Percentiles rank a stretch among this genome's conserved stretches.
Conservation (phyloP, 768 basidiomycete genomes). For the Stropharia rugosoannulata region DNA sequence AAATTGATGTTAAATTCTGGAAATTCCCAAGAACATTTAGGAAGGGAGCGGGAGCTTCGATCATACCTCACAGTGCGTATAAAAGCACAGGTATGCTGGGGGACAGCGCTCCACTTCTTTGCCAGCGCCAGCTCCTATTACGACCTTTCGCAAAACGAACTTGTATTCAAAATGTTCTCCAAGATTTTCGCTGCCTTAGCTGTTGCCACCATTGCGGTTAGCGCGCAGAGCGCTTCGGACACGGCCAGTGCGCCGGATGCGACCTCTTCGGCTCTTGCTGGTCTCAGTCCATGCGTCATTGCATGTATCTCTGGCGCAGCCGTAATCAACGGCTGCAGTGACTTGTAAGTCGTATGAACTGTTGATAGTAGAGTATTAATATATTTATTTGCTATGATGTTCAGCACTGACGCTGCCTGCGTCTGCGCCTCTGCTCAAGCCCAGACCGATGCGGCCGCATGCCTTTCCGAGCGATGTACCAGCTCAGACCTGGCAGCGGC, state of each 20-base stretch:
- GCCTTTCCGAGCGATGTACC: constrained; percentile 18
- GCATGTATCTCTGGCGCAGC: constrained; percentile 20
- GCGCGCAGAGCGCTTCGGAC: background rate
- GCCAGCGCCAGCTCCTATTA: too few relatives aligned
- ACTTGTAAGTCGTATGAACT: constrained; percentile 14
- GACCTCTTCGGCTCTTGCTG: constrained; percentile 4
- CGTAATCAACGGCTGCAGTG: constrained; percentile 6
- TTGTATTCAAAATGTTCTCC: constrained; percentile 16
- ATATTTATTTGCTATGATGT: background rate
- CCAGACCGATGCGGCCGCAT: constrained; percentile 18
- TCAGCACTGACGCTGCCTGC: constrained; percentile 19
- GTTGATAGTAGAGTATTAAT: background rate
- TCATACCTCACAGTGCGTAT: too few relatives aligned
- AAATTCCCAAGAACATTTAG: too few relatives aligned
- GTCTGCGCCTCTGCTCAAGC: constrained; percentile 23
- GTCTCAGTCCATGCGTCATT: constrained; percentile 19
- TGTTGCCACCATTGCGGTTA: constrained; percentile 11
- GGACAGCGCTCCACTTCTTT: too few relatives aligned
- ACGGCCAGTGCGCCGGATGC: constrained; percentile 1
- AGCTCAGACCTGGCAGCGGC: constrained; percentile 17
- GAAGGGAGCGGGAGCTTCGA: too few relatives aligned
- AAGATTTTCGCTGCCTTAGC: constrained; percentile 13
- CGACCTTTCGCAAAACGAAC: too few relatives aligned
- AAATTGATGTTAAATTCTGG: too few relatives aligned
- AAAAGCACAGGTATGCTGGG: too few relatives aligned